phyloP scores from a whole-genome alignment of 179 eudicot species.

The Beta macrorhiza region DNA sequence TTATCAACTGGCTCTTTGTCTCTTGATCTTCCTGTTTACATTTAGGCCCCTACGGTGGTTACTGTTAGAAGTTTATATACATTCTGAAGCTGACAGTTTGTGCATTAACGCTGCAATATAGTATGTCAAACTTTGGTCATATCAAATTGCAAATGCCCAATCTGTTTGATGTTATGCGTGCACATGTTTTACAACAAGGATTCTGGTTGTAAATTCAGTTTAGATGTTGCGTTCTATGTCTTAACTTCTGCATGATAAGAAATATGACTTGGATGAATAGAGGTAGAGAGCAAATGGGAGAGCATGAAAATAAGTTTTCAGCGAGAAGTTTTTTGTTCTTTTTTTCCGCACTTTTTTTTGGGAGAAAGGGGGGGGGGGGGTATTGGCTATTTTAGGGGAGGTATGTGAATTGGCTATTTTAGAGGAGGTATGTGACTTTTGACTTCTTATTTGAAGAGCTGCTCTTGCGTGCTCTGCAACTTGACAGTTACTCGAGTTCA shows the following conservation, averaged over 20 bases:
- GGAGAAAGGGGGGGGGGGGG: not conserved
- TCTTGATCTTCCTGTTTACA: not conserved
- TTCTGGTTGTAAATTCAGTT: not conserved
- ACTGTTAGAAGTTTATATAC: not conserved
- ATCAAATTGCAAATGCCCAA: not conserved
- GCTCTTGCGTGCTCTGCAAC: not conserved
- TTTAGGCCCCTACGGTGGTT: not conserved
- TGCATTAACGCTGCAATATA: not conserved
- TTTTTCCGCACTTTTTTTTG: too few species aligned
- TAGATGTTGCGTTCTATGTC: not conserved
- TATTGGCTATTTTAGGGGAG: not conserved
- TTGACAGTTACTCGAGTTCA: not conserved
- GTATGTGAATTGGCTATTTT: not conserved
- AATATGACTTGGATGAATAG: not conserved
- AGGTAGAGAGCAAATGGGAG: not conserved
- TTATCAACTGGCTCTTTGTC: not conserved
- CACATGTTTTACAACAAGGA: not conserved
- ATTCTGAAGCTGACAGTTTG: not conserved
- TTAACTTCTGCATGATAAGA: not conserved
- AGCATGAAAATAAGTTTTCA: not conserved
- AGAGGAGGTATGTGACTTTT: too few species aligned
- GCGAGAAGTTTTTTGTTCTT: not conserved
- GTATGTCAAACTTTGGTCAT: not conserved
- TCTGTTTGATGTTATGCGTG: not conserved
- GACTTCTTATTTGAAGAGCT: not conserved